These are phyloP conservation scores for barrel medic (Medicago truncatula) DNA, from an alignment of 306 rosid species.

Conservation along the genomic window MtrunA17r5.0-ANR NC_053044.1:31251001-31251500, in stretches of 20 bases:
- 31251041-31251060: constrained; percentile 39
- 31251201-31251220: constrained; percentile 56
- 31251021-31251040: constrained; percentile 59
- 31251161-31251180: constrained; percentile 17
- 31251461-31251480: constrained; percentile 54
- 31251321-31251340: not conserved
- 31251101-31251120: constrained; percentile 48
- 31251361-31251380: constrained; percentile 8
- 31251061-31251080: constrained; percentile 46
- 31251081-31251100: constrained; percentile 40
- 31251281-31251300: constrained; percentile 45
- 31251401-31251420: constrained; percentile 44
- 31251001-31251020: constrained; percentile 63
- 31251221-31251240: constrained; percentile 46
- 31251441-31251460: constrained; percentile 52
- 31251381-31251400: constrained; percentile 55
- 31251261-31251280: constrained; percentile 55
- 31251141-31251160: constrained; percentile 26
- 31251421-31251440: constrained; percentile 45
- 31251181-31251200: constrained; percentile 7
- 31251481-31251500: constrained; percentile 44
- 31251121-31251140: constrained; percentile 38
- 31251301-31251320: constrained; percentile 34
- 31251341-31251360: constrained; percentile 16
- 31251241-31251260: constrained; percentile 49